A percentile compares a stretch with the other conserved stretches of the same genome.
phyloP scores from a whole-genome alignment of 305 asterid species.

The Solanum hybrid region DNA sequence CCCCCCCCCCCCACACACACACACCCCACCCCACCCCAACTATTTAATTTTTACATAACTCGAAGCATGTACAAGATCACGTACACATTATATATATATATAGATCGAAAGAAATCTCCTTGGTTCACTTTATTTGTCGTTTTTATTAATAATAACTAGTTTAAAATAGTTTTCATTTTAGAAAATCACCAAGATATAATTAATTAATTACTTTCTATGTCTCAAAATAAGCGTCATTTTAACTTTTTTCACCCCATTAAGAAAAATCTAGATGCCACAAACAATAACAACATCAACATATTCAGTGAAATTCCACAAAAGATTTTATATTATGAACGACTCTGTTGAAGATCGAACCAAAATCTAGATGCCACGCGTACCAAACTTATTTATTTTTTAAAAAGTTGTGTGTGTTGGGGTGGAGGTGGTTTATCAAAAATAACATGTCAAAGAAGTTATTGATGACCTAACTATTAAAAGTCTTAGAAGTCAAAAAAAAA shows the following conservation, averaged over 20 bases:
- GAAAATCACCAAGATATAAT: too few relatives aligned
- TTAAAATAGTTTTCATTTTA: too few relatives aligned
- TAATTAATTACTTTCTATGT: accelerated
- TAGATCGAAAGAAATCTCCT: background rate
- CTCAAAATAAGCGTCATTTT: background rate
- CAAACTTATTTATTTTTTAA: background rate
- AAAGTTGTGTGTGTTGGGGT: background rate
- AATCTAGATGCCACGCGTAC: background rate
- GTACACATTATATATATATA: too few relatives aligned
- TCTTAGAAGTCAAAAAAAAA: background rate
- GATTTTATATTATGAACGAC: background rate
- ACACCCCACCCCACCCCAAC: too few relatives aligned
- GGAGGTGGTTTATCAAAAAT: background rate
- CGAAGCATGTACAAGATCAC: too few relatives aligned
- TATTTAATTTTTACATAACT: background rate
- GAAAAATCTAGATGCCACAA: too few relatives aligned
- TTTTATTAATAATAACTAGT: background rate
- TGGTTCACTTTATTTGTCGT: background rate
- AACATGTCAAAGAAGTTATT: slow-evolving; percentile 16
- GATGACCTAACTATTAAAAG: slow-evolving; percentile 26
- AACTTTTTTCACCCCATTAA: background rate
- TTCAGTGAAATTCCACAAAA: too few relatives aligned
- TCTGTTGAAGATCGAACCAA: background rate
- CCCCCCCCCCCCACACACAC: background rate
- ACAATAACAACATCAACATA: background rate